Conservation (phyloP, 208 protist genomes). For the Crithidia fasciculata region DNA sequence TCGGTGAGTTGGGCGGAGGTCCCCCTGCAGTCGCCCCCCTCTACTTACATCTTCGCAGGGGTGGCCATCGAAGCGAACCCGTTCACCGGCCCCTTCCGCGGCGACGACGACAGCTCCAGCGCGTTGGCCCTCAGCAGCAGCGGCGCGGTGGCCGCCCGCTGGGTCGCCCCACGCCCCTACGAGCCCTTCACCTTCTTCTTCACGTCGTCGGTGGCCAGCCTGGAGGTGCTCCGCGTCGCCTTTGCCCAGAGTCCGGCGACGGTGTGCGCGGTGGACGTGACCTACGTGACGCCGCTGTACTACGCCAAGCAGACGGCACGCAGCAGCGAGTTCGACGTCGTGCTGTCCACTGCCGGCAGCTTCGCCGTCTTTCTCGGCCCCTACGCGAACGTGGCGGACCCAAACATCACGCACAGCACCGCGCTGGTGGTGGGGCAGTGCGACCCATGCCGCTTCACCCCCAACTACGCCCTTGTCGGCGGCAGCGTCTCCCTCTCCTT, state of each 20-base stretch:
- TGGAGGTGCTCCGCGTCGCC: slow-evolving; percentile 52
- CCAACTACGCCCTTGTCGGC: slow-evolving; percentile 65
- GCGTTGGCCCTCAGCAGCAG: slow-evolving; percentile 15
- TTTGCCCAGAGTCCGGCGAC: slow-evolving; percentile 57
- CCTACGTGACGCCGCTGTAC: slow-evolving; percentile 55
- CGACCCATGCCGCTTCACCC: slow-evolving; percentile 80
- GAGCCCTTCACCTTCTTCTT: slow-evolving; percentile 75
- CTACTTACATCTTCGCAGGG: slow-evolving; percentile 64
- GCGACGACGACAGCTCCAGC: slow-evolving; percentile 14
- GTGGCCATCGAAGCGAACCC: slow-evolving; percentile 46
- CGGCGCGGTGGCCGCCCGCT: neutral
- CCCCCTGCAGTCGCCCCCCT: slow-evolving; percentile 46
- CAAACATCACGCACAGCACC: slow-evolving; percentile 65
- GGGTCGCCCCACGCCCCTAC: slow-evolving; percentile 68
- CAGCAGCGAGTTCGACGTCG: slow-evolving; percentile 57
- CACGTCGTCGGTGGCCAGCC: slow-evolving; percentile 33
- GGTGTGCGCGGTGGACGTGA: slow-evolving; percentile 48
- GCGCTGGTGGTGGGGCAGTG: slow-evolving; percentile 63
- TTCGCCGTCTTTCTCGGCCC: slow-evolving; percentile 80
- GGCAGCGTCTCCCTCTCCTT: slow-evolving; percentile 56
- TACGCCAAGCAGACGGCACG: slow-evolving; percentile 36
- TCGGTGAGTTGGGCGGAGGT: slow-evolving; percentile 76
- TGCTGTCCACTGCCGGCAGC: slow-evolving; percentile 46
- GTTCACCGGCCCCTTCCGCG: slow-evolving; percentile 53
- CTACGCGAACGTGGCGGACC: slow-evolving; percentile 26